Percentiles rank a stretch among this genome's conserved stretches.
Evolutionary conservation across 306 rosid genomes (phyloP).

Genomic region (Dryas drummondii): DNA sequence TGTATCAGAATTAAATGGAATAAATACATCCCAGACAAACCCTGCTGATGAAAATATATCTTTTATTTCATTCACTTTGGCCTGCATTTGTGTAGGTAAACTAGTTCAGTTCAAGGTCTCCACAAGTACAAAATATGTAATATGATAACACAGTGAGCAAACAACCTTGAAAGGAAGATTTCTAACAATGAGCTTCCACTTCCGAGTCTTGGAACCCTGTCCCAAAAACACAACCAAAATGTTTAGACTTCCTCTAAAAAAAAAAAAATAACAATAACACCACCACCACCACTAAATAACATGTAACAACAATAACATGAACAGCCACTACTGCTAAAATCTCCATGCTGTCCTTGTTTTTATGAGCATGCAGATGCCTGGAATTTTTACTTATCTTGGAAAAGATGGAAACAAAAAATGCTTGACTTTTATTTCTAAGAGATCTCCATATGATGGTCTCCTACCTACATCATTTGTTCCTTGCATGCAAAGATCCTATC

Average conservation of each 20-base stretch:
- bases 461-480: background rate
- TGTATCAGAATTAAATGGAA: conserved; percentile 70
- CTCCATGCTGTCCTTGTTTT: background rate
- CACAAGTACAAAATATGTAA: conserved; percentile 14
- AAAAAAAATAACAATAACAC: background rate
- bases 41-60: conserved; percentile 70
- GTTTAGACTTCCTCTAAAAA: conserved; percentile 24
- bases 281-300: background rate
- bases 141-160: conserved; percentile 12
- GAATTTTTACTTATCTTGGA: background rate
- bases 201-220: conserved; percentile 93
- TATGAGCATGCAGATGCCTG: background rate
- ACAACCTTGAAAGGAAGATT: conserved; percentile 94
- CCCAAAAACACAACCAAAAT: conserved; percentile 22
- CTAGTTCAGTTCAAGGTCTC: conserved; percentile 29
- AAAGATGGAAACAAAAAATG: background rate
- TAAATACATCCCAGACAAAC: conserved; percentile 83
- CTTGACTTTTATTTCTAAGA: background rate
- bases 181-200: conserved; percentile 91
- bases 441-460: background rate
- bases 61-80: conserved; percentile 56
- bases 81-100: conserved; percentile 56
- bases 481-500: conserved; percentile 1
- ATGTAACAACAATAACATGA: background rate
- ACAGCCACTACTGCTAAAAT: background rate